phyloP scores from a whole-genome alignment of 2,329 filamentous ascomycete genomes.

The Lasiodiplodia sp. region DNA sequence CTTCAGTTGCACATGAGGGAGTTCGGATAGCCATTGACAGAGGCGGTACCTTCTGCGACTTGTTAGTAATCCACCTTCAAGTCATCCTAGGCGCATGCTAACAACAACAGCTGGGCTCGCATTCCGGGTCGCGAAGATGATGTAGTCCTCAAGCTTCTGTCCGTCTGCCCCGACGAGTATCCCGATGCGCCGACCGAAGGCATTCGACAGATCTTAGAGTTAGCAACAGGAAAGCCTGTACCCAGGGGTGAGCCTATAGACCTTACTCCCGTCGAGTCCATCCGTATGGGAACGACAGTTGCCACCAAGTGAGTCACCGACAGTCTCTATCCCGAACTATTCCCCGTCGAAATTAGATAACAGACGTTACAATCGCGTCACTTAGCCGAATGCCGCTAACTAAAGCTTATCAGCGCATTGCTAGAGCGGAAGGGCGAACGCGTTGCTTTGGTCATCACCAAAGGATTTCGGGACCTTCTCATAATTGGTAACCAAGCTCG shows the following conservation, averaged over 20 bases:
- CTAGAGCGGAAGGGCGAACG: conserved; percentile 34
- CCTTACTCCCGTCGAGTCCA: conserved; percentile 34
- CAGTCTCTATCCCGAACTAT: background rate
- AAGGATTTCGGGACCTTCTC: conserved; percentile 70
- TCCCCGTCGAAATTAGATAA: background rate
- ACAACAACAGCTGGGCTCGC: conserved; percentile 72
- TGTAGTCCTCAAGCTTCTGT: conserved; percentile 47
- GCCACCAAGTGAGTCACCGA: conserved; percentile 70
- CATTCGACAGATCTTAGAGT: conserved; percentile 42
- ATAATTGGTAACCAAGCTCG: conserved; percentile 38
- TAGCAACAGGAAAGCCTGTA: conserved; percentile 30
- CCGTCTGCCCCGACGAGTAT: conserved; percentile 41
- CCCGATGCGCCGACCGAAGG: conserved; percentile 43
- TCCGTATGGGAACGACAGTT: conserved; percentile 65
- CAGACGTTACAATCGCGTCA: background rate
- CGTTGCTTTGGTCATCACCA: conserved; percentile 36
- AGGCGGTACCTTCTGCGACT: conserved; percentile 29
- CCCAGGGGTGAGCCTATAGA: conserved; percentile 37
- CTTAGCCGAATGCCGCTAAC: background rate
- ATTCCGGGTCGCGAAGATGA: conserved; percentile 86
- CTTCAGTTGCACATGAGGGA: conserved; percentile 48
- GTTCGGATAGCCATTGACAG: conserved; percentile 75
- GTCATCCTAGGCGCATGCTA: conserved; percentile 27
- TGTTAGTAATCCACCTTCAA: background rate
- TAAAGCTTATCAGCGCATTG: conserved; percentile 36